phyloP scores from a whole-genome alignment of 176 grass and related monocot genomes.

The Aegilops tauschii region DNA sequence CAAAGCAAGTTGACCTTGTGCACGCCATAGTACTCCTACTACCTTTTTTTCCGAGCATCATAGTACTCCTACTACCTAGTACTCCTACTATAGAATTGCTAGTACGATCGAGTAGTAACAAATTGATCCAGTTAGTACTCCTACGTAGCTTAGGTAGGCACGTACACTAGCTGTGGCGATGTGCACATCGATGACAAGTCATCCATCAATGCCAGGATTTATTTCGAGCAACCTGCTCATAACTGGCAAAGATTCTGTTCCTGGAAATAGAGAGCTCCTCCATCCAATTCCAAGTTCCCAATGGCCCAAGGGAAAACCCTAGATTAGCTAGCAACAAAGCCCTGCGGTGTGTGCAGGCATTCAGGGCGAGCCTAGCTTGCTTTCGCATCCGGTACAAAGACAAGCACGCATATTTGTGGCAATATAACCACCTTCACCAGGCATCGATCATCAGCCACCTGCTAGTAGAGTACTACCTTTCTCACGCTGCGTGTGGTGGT shows the following conservation, averaged over 20 bases:
- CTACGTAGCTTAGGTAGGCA: not conserved
- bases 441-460: not conserved
- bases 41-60: too few relatives aligned
- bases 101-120: not conserved
- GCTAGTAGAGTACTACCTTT: not conserved
- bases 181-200: slow-evolving; percentile 14
- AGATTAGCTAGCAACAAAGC: not conserved
- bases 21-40: not conserved
- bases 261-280: slow-evolving; percentile 36
- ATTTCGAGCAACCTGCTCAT: slow-evolving; percentile 35
- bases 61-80: too few relatives aligned
- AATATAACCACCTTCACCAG: slow-evolving; percentile 18
- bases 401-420: slow-evolving; percentile 15
- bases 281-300: not conserved
- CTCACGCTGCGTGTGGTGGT: not conserved
- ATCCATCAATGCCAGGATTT: slow-evolving; percentile 11
- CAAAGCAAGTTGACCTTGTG: not conserved
- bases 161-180: not conserved
- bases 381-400: slow-evolving; percentile 13
- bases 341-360: not conserved
- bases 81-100: too few relatives aligned
- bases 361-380: not conserved
- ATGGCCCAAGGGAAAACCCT: not conserved
- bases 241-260: slow-evolving; percentile 48
- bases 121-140: not conserved